Percentiles rank a stretch among this genome's conserved stretches.
Evolutionary conservation across 331 rosid species (phyloP).

Genomic region (Telfairia occidentalis): DNA sequence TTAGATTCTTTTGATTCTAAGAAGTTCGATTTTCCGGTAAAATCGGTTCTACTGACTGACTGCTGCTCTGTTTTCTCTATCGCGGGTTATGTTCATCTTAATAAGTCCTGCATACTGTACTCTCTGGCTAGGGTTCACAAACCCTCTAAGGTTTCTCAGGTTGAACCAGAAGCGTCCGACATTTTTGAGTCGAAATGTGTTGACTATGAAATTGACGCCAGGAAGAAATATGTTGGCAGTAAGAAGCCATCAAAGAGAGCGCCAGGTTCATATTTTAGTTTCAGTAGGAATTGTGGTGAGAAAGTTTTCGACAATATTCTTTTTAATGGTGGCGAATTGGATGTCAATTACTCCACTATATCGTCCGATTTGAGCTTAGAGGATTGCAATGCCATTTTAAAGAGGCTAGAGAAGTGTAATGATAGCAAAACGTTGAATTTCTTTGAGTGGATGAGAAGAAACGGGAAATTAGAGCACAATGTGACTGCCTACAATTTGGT

Average conservation of each 20-base stretch:
- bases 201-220: conserved; percentile 13
- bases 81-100: conserved; percentile 19
- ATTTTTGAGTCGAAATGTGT: conserved; percentile 8
- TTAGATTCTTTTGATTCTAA: conserved; percentile 39
- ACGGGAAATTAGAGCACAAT: conserved; percentile 45
- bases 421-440: conserved; percentile 40
- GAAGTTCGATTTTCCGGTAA: conserved; percentile 15
- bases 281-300: conserved; percentile 18
- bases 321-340: conserved; percentile 35
- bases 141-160: conserved; percentile 23
- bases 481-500: conserved; percentile 38
- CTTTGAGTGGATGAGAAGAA: conserved; percentile 59
- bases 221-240: conserved; percentile 14
- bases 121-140: conserved; percentile 28
- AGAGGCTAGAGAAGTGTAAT: conserved; percentile 37
- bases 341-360: conserved; percentile 45
- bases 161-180: conserved; percentile 18
- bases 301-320: conserved; percentile 27
- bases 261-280: conserved; percentile 23
- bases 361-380: conserved; percentile 34
- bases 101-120: conserved; percentile 24
- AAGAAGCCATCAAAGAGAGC: conserved; percentile 20
- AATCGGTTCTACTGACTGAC: conserved; percentile 12
- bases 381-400: conserved; percentile 52
- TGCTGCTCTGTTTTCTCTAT: conserved; percentile 16